Evolutionary conservation across 2,329 filamentous ascomycete species (phyloP).

Genomic region (Aspergillus cejpii): DNA sequence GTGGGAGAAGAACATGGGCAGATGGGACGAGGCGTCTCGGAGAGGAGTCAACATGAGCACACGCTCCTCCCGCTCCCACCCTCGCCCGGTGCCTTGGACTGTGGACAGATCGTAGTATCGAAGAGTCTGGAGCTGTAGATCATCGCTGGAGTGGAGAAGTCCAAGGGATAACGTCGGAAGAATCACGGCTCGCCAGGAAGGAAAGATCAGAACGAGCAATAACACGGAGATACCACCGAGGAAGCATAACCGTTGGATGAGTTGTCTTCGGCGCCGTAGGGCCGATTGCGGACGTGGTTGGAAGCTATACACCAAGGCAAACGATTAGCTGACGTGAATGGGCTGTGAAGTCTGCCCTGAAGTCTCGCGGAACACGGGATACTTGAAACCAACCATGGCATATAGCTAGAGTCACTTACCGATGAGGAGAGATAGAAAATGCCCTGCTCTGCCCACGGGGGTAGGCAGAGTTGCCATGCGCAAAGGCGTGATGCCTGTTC

Average conservation of each 20-base stretch:
- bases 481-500: constrained; percentile 78
- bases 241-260: constrained; percentile 62
- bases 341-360: neutral
- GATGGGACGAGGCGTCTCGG: constrained; percentile 82
- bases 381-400: neutral
- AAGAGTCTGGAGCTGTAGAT: constrained; percentile 83
- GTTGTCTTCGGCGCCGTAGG: constrained; percentile 63
- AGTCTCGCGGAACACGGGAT: neutral
- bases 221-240: constrained; percentile 52
- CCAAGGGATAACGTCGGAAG: constrained; percentile 61
- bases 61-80: constrained; percentile 93
- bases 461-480: constrained; percentile 67
- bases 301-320: constrained; percentile 52
- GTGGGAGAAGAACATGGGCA: constrained; percentile 98
- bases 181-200: constrained; percentile 61
- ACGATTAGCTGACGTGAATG: neutral
- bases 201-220: constrained; percentile 64
- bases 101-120: constrained; percentile 94
- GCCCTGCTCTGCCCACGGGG: constrained; percentile 61
- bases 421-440: constrained; percentile 83
- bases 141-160: constrained; percentile 59
- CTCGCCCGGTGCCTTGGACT: constrained; percentile 81
- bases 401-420: constrained; percentile 49
- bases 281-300: constrained; percentile 73
- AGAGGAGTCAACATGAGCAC: constrained; percentile 92